A percentile compares a stretch with the other conserved stretches of the same genome.
phyloP scores from a whole-genome alignment of 2,329 filamentous ascomycete genomes.

The Alternaria gaisen region DNA sequence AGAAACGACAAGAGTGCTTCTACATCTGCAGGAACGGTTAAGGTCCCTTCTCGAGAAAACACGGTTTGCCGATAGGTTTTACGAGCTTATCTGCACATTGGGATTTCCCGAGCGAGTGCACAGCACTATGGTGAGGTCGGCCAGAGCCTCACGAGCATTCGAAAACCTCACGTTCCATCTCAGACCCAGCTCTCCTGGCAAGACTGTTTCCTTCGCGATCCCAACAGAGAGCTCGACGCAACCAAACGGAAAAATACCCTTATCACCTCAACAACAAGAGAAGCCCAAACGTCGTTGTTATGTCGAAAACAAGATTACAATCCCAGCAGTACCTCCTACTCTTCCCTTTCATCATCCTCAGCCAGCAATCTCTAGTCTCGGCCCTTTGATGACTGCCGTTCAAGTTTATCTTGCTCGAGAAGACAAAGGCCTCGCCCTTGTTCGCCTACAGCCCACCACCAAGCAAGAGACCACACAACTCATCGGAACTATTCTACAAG shows the following conservation, averaged over 20 bases:
- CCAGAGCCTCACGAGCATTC: neutral
- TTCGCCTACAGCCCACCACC: neutral
- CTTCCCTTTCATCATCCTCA: too few relatives aligned
- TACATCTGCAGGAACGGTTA: conserved; percentile 1
- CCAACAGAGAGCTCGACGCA: rapidly evolving
- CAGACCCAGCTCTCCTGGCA: neutral
- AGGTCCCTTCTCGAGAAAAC: conserved; percentile 10
- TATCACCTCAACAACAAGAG: neutral
- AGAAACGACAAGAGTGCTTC: neutral
- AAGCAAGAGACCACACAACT: conserved; percentile 18
- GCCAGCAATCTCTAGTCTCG: neutral
- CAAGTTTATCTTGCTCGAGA: too few relatives aligned
- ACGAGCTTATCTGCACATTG: conserved; percentile 16
- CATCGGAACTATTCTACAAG: neutral
- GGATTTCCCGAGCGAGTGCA: conserved; percentile 17
- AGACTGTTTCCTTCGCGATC: neutral
- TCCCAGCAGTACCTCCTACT: too few relatives aligned
- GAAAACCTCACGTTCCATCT: neutral
- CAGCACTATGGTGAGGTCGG: conserved; percentile 15
- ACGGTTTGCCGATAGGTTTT: conserved; percentile 15
- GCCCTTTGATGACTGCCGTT: neutral
- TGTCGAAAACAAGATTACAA: too few relatives aligned
- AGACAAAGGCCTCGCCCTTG: neutral
- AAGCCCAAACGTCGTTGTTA: neutral
- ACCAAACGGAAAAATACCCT: neutral